Conservation (phyloP, 2,329 filamentous ascomycete genomes). For the Mycosphaerella sp. region DNA sequence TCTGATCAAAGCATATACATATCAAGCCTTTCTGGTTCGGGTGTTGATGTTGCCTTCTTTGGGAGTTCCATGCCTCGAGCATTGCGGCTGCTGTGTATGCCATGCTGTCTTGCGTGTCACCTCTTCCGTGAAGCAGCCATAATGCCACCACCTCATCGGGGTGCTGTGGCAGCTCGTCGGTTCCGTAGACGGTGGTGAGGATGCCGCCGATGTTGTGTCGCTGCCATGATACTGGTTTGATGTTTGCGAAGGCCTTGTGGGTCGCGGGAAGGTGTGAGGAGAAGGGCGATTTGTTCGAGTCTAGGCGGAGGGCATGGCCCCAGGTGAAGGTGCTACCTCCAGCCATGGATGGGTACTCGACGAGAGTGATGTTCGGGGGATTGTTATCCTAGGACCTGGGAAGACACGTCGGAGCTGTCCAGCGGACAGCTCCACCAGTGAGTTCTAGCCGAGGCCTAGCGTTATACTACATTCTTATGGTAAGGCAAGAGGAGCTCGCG, state of each 20-base stretch:
- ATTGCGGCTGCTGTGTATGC: slow-evolving; percentile 61
- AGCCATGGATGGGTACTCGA: slow-evolving; percentile 15
- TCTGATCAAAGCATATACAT: slow-evolving; percentile 80
- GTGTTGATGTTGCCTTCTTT: slow-evolving; percentile 20
- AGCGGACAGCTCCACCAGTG: too few relatives aligned
- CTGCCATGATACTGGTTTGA: slow-evolving; percentile 52
- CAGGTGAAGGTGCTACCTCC: slow-evolving; percentile 31
- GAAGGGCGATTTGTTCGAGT: slow-evolving; percentile 31
- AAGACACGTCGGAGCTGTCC: too few relatives aligned
- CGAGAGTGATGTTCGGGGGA: too few relatives aligned
- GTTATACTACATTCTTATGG: too few relatives aligned
- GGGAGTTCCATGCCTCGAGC: slow-evolving; percentile 61
- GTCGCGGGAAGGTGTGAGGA: slow-evolving; percentile 28
- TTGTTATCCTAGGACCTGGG: too few relatives aligned
- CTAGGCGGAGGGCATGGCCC: slow-evolving; percentile 28
- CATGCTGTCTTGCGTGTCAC: slow-evolving; percentile 67
- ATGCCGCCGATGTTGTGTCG: slow-evolving; percentile 72
- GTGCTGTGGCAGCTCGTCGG: slow-evolving; percentile 59
- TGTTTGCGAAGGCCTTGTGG: slow-evolving; percentile 28
- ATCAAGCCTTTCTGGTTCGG: slow-evolving; percentile 55
- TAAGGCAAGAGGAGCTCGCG: too few relatives aligned
- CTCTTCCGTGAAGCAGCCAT: slow-evolving; percentile 85
- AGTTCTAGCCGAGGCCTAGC: too few relatives aligned
- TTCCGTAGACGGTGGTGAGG: slow-evolving; percentile 70
- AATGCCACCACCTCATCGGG: slow-evolving; percentile 61